Percentiles rank a stretch among this genome's conserved stretches.
Evolutionary conservation across 768 basidiomycete genomes (phyloP).

Genomic region (Mycena crocata): DNA sequence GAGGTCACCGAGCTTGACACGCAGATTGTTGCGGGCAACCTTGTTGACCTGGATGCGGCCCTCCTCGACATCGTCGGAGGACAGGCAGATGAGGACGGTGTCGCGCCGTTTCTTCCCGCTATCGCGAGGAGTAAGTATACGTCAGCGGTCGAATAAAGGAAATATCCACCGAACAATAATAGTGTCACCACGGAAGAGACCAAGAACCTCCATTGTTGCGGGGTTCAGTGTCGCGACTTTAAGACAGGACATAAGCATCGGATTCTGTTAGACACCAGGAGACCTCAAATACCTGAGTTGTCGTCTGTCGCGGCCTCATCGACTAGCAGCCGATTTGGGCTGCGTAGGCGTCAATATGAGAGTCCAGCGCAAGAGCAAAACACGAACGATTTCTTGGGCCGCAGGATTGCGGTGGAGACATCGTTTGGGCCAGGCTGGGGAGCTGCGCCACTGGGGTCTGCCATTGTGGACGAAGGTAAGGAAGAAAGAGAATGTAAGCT

Average conservation of each 20-base stretch:
- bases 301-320: slow-evolving; percentile 95
- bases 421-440: slow-evolving; percentile 91
- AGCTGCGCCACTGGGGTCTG: slow-evolving; percentile 86
- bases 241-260: slow-evolving; percentile 29
- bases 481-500: slow-evolving; percentile 36
- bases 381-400: slow-evolving; percentile 97
- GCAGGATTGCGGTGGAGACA: slow-evolving; percentile 92
- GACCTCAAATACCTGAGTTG: slow-evolving; percentile 83
- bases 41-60: slow-evolving; percentile 99
- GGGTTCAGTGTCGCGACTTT: slow-evolving; percentile 95
- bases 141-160: neutral
- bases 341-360: slow-evolving; percentile 48
- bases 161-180: slow-evolving; percentile 86
- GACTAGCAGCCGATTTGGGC: slow-evolving; percentile 97
- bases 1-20: slow-evolving; percentile 96
- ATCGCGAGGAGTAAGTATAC: slow-evolving; percentile 10
- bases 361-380: slow-evolving; percentile 21
- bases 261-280: neutral
- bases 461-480: slow-evolving; percentile 53
- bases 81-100: slow-evolving; percentile 96
- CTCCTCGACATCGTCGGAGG: slow-evolving; percentile 96
- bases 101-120: slow-evolving; percentile 98
- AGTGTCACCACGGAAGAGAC: slow-evolving; percentile 96
- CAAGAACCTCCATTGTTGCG: slow-evolving; percentile 93
- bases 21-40: slow-evolving; percentile 98